Evolutionary conservation across 768 basidiomycete species (phyloP).

Genomic region (Pluteus cervinus): DNA sequence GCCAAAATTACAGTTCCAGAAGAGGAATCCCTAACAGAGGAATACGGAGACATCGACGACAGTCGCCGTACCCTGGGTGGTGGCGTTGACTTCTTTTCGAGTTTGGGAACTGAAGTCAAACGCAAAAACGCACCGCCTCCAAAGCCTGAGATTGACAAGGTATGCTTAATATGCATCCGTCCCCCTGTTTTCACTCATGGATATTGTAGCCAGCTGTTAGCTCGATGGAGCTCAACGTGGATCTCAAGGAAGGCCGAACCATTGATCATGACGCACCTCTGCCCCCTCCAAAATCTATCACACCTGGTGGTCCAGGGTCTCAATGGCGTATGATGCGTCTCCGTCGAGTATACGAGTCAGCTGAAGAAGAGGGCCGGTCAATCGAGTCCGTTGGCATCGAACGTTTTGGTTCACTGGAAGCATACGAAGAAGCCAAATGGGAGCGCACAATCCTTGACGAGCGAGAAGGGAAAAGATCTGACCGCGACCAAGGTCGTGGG

Average conservation of each 20-base stretch:
- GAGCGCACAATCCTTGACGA: conserved; percentile 85
- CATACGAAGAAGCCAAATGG: conserved; percentile 85
- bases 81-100: conserved; percentile 85
- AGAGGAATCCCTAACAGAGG: conserved; percentile 58
- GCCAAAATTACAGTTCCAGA: conserved; percentile 17
- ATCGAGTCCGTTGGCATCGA: conserved; percentile 82
- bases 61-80: conserved; percentile 44
- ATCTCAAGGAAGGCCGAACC: conserved; percentile 40
- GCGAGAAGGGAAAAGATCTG: conserved; percentile 51
- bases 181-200: not conserved
- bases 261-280: conserved; percentile 35
- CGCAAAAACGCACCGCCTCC: conserved; percentile 58
- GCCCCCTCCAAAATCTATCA: conserved; percentile 40
- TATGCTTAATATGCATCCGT: conserved; percentile 19
- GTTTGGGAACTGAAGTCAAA: conserved; percentile 69
- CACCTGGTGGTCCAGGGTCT: conserved; percentile 88
- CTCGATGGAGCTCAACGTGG: conserved; percentile 55
- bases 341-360: conserved; percentile 81
- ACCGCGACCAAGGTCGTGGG: conserved; percentile 28
- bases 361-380: conserved; percentile 71
- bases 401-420: conserved; percentile 78
- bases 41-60: conserved; percentile 47
- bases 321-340: conserved; percentile 99
- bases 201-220: conserved; percentile 51
- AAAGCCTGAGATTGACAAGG: conserved; percentile 68